These are phyloP conservation scores for Pistacia vera DNA, from an alignment of 345 rosid genomes.

Conservation along the genomic window DNA sequence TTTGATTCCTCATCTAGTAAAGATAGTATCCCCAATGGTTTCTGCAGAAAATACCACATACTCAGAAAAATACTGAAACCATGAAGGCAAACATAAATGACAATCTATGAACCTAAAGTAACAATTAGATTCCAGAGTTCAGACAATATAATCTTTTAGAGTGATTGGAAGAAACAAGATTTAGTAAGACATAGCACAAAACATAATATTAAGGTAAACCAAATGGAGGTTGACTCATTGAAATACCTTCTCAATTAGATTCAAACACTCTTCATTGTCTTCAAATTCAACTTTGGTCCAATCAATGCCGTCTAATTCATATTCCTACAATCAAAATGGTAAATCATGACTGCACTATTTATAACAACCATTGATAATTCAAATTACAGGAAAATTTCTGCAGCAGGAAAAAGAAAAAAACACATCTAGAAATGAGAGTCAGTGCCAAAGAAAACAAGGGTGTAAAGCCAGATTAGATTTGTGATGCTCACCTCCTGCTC, in stretches of 20 bases:
- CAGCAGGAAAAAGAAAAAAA: not conserved
- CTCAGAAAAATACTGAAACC: constrained; percentile 14
- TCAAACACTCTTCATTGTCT: constrained; percentile 92
- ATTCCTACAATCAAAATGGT: constrained; percentile 57
- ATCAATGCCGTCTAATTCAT: constrained; percentile 87
- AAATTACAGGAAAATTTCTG: not conserved
- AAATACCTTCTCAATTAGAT: constrained; percentile 87
- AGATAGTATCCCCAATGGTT: constrained; percentile 83
- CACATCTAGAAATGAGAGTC: constrained; percentile 6
- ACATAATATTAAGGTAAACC: not conserved
- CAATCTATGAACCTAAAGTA: constrained; percentile 8
- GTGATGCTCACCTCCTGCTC: constrained; percentile 77
- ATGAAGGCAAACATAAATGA: not conserved
- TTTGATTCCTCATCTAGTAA: constrained; percentile 92
- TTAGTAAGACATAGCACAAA: not conserved
- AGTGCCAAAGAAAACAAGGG: not conserved
- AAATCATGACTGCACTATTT: constrained; percentile 8
- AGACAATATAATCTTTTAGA: constrained; percentile 5
- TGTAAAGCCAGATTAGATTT: constrained; percentile 1
- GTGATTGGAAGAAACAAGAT: not conserved
- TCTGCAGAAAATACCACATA: constrained; percentile 51
- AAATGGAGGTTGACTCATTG: constrained; percentile 1
- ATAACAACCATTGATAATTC: constrained; percentile 9
- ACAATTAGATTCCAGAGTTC: not conserved
- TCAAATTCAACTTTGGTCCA: constrained; percentile 89